phyloP scores from a whole-genome alignment of 768 basidiomycete species.

The Termitomyces sp. region DNA sequence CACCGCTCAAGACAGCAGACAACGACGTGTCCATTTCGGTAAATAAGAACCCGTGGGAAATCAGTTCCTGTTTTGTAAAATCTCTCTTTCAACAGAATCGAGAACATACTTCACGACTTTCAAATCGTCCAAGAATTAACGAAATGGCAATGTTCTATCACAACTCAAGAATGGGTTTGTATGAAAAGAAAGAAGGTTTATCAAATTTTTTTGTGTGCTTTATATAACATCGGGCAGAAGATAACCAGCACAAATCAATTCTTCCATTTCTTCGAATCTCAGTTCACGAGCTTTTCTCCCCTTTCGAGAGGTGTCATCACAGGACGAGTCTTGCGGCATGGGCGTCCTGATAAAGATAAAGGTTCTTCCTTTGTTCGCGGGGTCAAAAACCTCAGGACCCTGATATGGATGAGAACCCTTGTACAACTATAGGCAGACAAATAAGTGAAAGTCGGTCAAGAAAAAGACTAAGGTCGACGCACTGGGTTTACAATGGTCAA shows the following conservation, averaged over 20 bases:
- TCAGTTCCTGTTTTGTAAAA: neutral
- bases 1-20: slow-evolving; percentile 7
- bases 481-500: slow-evolving; percentile 3
- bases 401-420: neutral
- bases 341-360: neutral
- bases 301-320: neutral
- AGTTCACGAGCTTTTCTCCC: neutral
- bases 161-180: too few relatives aligned
- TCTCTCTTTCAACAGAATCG: neutral
- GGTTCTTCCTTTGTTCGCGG: neutral
- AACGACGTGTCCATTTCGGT: slow-evolving; percentile 33
- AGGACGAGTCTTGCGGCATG: neutral
- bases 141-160: too few relatives aligned
- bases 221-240: neutral
- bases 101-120: too few relatives aligned
- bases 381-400: slow-evolving; percentile 2
- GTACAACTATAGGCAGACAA: neutral
- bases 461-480: neutral
- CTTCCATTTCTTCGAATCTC: slow-evolving; percentile 2
- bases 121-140: too few relatives aligned
- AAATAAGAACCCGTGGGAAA: slow-evolving; percentile 3
- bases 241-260: neutral
- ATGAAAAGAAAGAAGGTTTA: neutral
- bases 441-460: neutral
- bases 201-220: neutral